phyloP scores from a whole-genome alignment of 2,329 filamentous ascomycete genomes.

The Orbilia brochopaga region DNA sequence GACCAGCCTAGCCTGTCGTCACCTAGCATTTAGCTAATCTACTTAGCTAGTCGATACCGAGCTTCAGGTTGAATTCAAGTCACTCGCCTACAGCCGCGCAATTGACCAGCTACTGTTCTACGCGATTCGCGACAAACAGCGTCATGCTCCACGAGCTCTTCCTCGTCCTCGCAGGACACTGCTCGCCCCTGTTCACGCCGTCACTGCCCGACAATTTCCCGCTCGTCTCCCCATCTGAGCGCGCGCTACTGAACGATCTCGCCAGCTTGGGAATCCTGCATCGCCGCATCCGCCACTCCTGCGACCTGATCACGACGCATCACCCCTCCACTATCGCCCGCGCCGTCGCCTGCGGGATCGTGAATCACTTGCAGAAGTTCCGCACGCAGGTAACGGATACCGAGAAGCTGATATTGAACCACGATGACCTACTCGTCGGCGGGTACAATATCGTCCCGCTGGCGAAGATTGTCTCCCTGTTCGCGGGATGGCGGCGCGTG shows the following conservation, averaged over 20 bases:
- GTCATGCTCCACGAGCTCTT: constrained; percentile 97
- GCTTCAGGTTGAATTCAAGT: too few relatives aligned
- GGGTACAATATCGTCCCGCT: constrained; percentile 93
- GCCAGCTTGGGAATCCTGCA: constrained; percentile 80
- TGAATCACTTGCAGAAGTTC: constrained; percentile 77
- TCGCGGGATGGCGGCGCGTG: constrained; percentile 81
- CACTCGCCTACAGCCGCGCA: too few relatives aligned
- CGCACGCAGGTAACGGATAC: constrained; percentile 84
- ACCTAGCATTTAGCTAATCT: too few relatives aligned
- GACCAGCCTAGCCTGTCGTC: too few relatives aligned
- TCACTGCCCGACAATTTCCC: constrained; percentile 60
- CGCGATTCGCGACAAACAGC: not conserved
- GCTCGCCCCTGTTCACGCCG: constrained; percentile 79
- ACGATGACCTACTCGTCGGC: constrained; percentile 80
- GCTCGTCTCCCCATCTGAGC: constrained; percentile 63
- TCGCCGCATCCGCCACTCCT: constrained; percentile 71
- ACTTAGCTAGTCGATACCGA: too few relatives aligned
- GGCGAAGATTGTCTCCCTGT: constrained; percentile 81
- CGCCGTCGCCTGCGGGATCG: constrained; percentile 80
- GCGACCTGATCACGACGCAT: constrained; percentile 69
- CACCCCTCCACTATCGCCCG: constrained; percentile 85
- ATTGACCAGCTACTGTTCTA: not conserved
- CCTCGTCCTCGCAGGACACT: constrained; percentile 91
- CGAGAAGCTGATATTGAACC: constrained; percentile 75
- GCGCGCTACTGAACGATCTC: constrained; percentile 75